phyloP scores from a whole-genome alignment of 2,329 filamentous ascomycete genomes.

The Aspergillaceae sp. region DNA sequence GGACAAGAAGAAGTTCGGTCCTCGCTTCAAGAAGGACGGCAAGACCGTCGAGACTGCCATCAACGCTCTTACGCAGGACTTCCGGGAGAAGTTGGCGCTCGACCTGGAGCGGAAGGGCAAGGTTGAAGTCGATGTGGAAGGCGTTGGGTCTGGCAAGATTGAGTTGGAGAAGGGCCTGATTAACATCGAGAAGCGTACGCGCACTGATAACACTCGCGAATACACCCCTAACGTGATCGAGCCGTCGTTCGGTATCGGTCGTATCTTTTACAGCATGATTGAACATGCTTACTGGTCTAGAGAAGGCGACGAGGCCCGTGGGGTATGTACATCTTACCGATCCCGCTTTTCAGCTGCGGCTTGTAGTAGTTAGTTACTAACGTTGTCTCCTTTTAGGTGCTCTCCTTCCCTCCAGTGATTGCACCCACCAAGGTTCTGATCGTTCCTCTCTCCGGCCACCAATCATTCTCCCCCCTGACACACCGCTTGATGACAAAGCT shows the following conservation, averaged over 20 bases:
- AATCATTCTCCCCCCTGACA: conserved; percentile 70
- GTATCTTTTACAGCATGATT: conserved; percentile 85
- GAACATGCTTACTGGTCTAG: conserved; percentile 96
- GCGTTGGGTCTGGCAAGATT: conserved; percentile 60
- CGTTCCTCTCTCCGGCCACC: conserved; percentile 74
- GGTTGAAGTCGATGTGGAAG: conserved; percentile 65
- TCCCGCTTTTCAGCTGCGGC: not conserved
- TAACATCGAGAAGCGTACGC: conserved; percentile 72
- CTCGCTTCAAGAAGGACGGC: conserved; percentile 88
- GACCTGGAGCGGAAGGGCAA: conserved; percentile 65
- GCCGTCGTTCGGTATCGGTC: conserved; percentile 92
- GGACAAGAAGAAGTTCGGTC: conserved; percentile 93
- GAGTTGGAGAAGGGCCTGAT: conserved; percentile 72
- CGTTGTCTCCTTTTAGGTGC: conserved; percentile 40
- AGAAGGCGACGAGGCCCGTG: conserved; percentile 71
- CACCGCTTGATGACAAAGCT: conserved; percentile 66
- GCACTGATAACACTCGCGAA: conserved; percentile 75
- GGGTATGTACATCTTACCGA: conserved; percentile 51
- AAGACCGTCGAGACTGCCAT: conserved; percentile 77
- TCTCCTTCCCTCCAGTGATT: conserved; percentile 66
- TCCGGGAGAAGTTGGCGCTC: conserved; percentile 70
- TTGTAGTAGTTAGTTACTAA: no score
- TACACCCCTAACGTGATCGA: conserved; percentile 96
- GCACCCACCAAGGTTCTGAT: conserved; percentile 95
- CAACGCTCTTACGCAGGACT: conserved; percentile 64